Percentiles rank a stretch among this genome's conserved stretches.
phyloP scores from a whole-genome alignment of 23 red algal genomes.

The Porphyridium purpureum region DNA sequence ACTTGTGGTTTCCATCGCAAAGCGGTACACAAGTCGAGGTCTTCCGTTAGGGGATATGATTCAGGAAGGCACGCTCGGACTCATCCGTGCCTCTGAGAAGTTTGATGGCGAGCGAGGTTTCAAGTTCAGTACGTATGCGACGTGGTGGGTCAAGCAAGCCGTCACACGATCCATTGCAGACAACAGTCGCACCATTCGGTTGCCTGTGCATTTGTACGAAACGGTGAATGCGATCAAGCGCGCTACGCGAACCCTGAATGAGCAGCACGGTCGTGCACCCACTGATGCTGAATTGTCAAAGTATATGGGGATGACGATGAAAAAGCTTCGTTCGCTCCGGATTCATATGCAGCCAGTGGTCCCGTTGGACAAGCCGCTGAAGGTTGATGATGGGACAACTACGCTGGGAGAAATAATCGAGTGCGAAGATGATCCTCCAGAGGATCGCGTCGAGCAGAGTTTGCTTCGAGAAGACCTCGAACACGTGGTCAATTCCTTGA shows the following conservation, averaged over 20 bases:
- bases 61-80: constrained; percentile 37
- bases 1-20: constrained; percentile 14
- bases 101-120: constrained; percentile 31
- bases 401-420: constrained; percentile 52
- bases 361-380: constrained; percentile 26
- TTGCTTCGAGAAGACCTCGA: constrained; percentile 78
- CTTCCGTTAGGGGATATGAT: constrained; percentile 25
- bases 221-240: background rate
- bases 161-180: constrained; percentile 15
- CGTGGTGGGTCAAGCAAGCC: constrained; percentile 51
- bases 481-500: constrained; percentile 51
- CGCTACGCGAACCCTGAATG: background rate
- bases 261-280: background rate
- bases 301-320: constrained; percentile 2
- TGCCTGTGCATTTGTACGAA: constrained; percentile 12
- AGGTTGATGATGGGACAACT: constrained; percentile 11
- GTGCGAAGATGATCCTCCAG: constrained; percentile 28
- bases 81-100: constrained; percentile 31
- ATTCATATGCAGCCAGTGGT: constrained; percentile 23
- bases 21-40: constrained; percentile 1
- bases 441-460: constrained; percentile 41
- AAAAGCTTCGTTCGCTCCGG: constrained; percentile 10
- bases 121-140: constrained; percentile 41
- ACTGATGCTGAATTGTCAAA: background rate
- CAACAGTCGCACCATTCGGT: constrained; percentile 18